phyloP scores from a whole-genome alignment of 2,329 filamentous ascomycete species.

The Sclerotinia nivalis region DNA sequence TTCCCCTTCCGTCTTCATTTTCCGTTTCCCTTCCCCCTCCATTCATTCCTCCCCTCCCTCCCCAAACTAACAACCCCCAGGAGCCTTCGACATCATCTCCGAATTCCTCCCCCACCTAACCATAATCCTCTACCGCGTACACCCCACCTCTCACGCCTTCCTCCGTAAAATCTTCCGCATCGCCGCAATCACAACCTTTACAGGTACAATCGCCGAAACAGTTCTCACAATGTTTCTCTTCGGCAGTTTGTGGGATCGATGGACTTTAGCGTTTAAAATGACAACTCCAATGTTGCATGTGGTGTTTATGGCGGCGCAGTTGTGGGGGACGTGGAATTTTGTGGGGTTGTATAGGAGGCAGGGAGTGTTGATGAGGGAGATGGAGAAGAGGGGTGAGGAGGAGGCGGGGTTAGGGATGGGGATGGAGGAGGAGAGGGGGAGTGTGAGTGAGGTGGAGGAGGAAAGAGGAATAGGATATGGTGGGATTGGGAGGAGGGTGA shows the following conservation, averaged over 20 bases:
- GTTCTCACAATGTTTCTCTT: slow-evolving; percentile 49
- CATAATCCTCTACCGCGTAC: slow-evolving; percentile 49
- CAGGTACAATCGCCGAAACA: slow-evolving; percentile 46
- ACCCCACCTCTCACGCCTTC: slow-evolving; percentile 44
- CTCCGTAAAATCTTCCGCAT: slow-evolving; percentile 44
- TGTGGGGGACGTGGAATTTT: slow-evolving; percentile 48
- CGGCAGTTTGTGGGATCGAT: slow-evolving; percentile 46
- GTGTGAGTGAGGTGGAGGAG: not conserved
- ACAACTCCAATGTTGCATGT: slow-evolving; percentile 47
- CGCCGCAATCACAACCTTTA: slow-evolving; percentile 44
- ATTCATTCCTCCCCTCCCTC: not conserved
- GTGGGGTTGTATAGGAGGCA: not conserved
- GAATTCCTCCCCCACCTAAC: slow-evolving; percentile 50
- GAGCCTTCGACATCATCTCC: slow-evolving; percentile 49
- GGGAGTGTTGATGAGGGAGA: not conserved
- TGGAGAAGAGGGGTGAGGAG: not conserved
- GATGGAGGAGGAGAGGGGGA: not conserved
- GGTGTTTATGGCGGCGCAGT: slow-evolving; percentile 46
- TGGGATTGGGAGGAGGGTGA: not conserved
- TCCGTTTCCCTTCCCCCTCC: not conserved
- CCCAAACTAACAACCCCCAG: slow-evolving; percentile 35
- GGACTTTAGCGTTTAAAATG: slow-evolving; percentile 48
- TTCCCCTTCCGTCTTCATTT: not conserved
- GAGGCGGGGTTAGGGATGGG: not conserved
- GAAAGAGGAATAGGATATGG: not conserved